A percentile compares a stretch with the other conserved stretches of the same genome.
Evolutionary conservation across 352 stramenopile species (phyloP).

Genomic region (Phytopythium vexans): DNA sequence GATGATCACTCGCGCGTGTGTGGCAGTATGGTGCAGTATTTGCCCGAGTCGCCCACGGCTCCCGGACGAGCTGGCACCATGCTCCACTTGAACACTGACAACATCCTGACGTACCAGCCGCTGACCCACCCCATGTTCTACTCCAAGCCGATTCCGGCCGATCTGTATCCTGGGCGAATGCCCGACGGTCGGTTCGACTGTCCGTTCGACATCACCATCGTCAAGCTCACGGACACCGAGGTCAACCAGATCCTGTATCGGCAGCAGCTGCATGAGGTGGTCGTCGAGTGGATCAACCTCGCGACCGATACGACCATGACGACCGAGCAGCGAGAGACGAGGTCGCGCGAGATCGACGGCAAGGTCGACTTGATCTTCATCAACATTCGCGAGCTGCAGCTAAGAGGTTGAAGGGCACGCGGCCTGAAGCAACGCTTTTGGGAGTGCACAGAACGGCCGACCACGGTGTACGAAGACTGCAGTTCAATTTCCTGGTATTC

Average conservation of each 20-base stretch:
- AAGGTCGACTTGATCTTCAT: too few relatives aligned
- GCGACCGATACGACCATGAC: too few relatives aligned
- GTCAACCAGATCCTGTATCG: constrained; percentile 32
- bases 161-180: constrained; percentile 29
- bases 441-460: too few relatives aligned
- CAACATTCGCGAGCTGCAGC: too few relatives aligned
- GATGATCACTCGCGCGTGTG: constrained; percentile 38
- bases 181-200: constrained; percentile 52
- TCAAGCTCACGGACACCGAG: constrained; percentile 34
- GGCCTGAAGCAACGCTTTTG: too few relatives aligned
- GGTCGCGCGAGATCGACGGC: too few relatives aligned
- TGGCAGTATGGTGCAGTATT: constrained; percentile 54
- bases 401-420: too few relatives aligned
- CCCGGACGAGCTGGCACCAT: constrained; percentile 15
- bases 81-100: constrained; percentile 69
- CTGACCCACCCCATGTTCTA: constrained; percentile 47
- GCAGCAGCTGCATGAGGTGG: constrained; percentile 42
- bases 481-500: too few relatives aligned
- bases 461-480: too few relatives aligned
- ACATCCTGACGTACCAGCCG: constrained; percentile 37
- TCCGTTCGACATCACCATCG: constrained; percentile 40
- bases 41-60: constrained; percentile 18
- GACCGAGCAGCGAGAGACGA: too few relatives aligned
- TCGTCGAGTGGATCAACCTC: constrained; percentile 22
- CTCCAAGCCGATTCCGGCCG: constrained; percentile 34